These are phyloP conservation scores for Cystobasidium ongulense DNA, from an alignment of 768 basidiomycete genomes.

Conservation along the genomic window DNA sequence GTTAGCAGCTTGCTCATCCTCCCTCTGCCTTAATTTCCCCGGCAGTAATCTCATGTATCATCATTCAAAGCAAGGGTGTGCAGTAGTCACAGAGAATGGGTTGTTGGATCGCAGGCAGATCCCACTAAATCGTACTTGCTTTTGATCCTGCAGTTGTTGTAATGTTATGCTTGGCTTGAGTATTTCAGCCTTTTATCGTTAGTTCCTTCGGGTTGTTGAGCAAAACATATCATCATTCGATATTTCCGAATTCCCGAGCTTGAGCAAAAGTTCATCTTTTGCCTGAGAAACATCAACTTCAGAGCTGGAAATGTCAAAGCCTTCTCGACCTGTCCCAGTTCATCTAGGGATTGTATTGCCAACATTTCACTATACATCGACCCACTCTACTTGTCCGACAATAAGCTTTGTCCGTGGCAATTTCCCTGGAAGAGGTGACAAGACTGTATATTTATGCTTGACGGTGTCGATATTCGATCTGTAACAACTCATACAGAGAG, in stretches of 20 bases:
- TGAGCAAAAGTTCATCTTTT: too few relatives aligned
- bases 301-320: too few relatives aligned
- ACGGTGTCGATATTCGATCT: conserved; percentile 39
- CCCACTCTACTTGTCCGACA: conserved; percentile 39
- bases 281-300: too few relatives aligned
- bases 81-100: not conserved
- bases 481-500: not conserved
- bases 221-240: too few relatives aligned
- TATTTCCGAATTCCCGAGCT: too few relatives aligned
- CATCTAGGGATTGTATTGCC: not conserved
- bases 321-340: too few relatives aligned
- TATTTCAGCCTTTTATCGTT: too few relatives aligned
- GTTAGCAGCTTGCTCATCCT: not conserved
- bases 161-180: too few relatives aligned
- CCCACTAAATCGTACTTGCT: too few relatives aligned
- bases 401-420: conserved; percentile 40
- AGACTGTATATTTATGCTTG: conserved; percentile 42
- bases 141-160: too few relatives aligned
- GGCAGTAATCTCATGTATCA: not conserved
- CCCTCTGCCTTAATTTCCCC: too few relatives aligned
- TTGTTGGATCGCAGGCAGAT: not conserved
- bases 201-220: too few relatives aligned
- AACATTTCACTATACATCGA: conserved; percentile 32
- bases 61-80: not conserved
- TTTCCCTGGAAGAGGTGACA: conserved; percentile 38